Conservation (phyloP, 1,139 yeast genomes). For the Pichia sorboxylosa region DNA sequence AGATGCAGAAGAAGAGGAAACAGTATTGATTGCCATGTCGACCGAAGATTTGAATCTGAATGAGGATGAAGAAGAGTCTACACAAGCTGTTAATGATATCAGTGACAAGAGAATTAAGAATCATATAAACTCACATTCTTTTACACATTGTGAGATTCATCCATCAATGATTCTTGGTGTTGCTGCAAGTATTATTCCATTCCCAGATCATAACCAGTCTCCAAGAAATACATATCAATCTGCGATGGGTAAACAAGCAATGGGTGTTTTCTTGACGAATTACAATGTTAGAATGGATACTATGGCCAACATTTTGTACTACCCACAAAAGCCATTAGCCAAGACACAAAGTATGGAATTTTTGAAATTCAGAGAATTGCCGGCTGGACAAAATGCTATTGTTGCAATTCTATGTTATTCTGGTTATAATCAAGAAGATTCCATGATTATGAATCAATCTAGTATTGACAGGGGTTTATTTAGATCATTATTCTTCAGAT, state of each 20-base stretch:
- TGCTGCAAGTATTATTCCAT: slow-evolving; percentile 96
- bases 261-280: slow-evolving; percentile 98
- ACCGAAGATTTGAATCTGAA: slow-evolving; percentile 69
- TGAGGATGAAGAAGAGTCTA: slow-evolving; percentile 36
- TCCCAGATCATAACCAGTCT: slow-evolving; percentile 99
- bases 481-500: slow-evolving; percentile 89
- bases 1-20: slow-evolving; percentile 97
- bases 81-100: slow-evolving; percentile 39
- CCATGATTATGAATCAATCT: slow-evolving; percentile 98
- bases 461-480: slow-evolving; percentile 94
- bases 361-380: slow-evolving; percentile 91
- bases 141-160: slow-evolving; percentile 97
- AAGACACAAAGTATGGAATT: slow-evolving; percentile 99
- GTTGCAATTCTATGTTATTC: slow-evolving; percentile 97
- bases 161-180: slow-evolving; percentile 98
- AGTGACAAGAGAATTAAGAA: slow-evolving; percentile 82
- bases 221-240: slow-evolving; percentile 99
- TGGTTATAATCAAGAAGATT: slow-evolving; percentile 99
- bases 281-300: slow-evolving; percentile 98
- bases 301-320: slow-evolving; percentile 93
- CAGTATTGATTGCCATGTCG: slow-evolving; percentile 97
- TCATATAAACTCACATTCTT: slow-evolving; percentile 48
- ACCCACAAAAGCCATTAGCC: slow-evolving; percentile 98
- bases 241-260: slow-evolving; percentile 99
- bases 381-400: slow-evolving; percentile 98